Conservation (phyloP, 176 grass and related monocot species). For the Oryza nivara region DNA sequence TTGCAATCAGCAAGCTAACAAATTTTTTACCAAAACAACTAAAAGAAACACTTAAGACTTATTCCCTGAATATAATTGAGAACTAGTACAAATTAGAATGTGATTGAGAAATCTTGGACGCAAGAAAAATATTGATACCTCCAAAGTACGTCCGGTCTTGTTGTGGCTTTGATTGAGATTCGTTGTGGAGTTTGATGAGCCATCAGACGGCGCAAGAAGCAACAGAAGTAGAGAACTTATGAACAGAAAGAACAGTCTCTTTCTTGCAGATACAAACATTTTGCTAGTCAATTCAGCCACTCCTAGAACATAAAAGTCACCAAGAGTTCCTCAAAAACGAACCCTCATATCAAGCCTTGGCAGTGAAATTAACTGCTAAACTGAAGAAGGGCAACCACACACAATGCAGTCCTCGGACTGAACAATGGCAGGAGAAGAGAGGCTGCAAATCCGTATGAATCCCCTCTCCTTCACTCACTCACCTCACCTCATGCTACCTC, state of each 20-base stretch:
- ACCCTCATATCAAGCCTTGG: not conserved
- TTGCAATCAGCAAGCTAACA: constrained; percentile 5
- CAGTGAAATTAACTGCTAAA: not conserved
- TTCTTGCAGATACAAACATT: constrained; percentile 49
- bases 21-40: not conserved
- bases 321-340: constrained; percentile 12
- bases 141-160: constrained; percentile 39
- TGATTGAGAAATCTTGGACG: not conserved
- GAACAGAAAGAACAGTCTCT: constrained; percentile 33
- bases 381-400: constrained; percentile 9
- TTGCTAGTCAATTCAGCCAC: constrained; percentile 11
- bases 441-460: constrained; percentile 4
- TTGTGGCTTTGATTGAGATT: constrained; percentile 48
- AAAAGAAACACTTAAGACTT: not conserved
- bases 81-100: not conserved
- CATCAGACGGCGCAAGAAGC: constrained; percentile 38
- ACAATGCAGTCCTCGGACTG: not conserved
- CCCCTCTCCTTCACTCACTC: constrained; percentile 20
- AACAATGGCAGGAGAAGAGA: constrained; percentile 25
- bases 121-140: constrained; percentile 52
- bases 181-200: constrained; percentile 14
- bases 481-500: not conserved
- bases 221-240: constrained; percentile 38
- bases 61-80: not conserved
- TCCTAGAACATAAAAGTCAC: constrained; percentile 18